Evolutionary conservation across 208 protist species (phyloP), one percentile per base, ranked within the genome.

Genomic region (Trypanosoma platydactyli): DNA sequence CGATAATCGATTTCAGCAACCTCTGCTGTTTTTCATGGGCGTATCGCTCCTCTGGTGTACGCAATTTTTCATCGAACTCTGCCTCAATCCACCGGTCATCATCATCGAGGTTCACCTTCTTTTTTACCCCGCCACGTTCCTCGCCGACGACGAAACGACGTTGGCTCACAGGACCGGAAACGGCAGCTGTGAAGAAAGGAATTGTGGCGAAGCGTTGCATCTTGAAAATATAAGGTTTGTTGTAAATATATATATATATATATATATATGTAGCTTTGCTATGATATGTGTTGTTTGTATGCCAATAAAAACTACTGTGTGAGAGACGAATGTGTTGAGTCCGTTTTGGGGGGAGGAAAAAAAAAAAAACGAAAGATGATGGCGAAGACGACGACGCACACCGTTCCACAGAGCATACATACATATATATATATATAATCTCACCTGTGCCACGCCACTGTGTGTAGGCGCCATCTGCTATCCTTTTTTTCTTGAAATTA

Each of bases 21-120:
- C 89, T 77, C 18, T 82, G 51, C 60, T 92, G 82, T 27, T 73
- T 75, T 20, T 82, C 61, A 64, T 83, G 74, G 4, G 89, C 89
- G 69, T 94, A 94, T 29, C 81, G 85, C 63, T 94, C 89, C 73
- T 94, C 86, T 27, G 86, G 86, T 12, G 83, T 79, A 51, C 79
- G 79, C 41, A 91, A 83, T 61, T 92, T 91, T 64, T 91, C 81
- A 27, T 92, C 84, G 24, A 92, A 75, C 76, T 94, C 86, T n/a
- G 89, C 89, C 80, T 94, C 89, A 20, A 94, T 64, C 89, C 89
- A 94, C 63, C 84, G 84, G 44, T 79, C 78, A 58, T 91, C 86
- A 13, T 92, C 66, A 45, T 64, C 71, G 33, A 77, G 62, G 27
- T 87, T 86, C 66, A 90, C 74, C 55, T 84, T 74, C 24, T 68